phyloP scores from a whole-genome alignment of 495 filamentous ascomycete genomes.

The Mycothermus thermophilus region DNA sequence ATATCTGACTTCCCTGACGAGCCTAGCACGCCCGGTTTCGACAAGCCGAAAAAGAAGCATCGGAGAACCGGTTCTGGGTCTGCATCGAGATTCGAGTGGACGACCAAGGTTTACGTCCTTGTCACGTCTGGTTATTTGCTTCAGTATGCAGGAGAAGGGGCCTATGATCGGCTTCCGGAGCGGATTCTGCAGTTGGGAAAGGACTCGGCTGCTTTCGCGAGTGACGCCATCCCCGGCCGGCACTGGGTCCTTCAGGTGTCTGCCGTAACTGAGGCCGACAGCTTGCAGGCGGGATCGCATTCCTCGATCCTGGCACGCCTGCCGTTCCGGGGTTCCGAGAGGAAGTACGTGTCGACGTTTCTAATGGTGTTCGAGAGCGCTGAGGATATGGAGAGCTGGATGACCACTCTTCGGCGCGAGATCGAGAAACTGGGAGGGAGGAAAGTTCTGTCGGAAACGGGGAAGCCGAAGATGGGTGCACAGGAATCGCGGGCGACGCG shows the following conservation, averaged over 20 bases:
- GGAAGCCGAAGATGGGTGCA: constrained; percentile 27
- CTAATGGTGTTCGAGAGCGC: constrained; percentile 70
- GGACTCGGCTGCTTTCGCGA: constrained; percentile 84
- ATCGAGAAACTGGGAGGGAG: constrained; percentile 58
- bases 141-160: constrained; percentile 73
- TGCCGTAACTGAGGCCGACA: constrained; percentile 54
- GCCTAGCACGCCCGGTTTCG: constrained; percentile 17
- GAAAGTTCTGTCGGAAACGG: constrained; percentile 47
- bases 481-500: constrained; percentile 26
- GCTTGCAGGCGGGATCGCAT: constrained; percentile 35
- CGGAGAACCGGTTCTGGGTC: constrained; percentile 45
- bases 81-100: constrained; percentile 57
- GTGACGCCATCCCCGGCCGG: constrained; percentile 79
- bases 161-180: constrained; percentile 71
- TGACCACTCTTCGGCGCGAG: constrained; percentile 48
- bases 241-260: constrained; percentile 89
- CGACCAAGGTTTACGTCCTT: constrained; percentile 69
- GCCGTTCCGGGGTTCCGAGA: constrained; percentile 49
- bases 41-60: constrained; percentile 29
- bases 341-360: constrained; percentile 50
- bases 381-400: constrained; percentile 79
- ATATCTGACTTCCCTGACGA: constrained; percentile 15
- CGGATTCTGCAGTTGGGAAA: constrained; percentile 71
- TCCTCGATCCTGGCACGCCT: constrained; percentile 59
- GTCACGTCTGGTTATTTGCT: constrained; percentile 72